Evolutionary conservation across 441 rosid genomes (phyloP).

Genomic region (Lepidium campestre): DNA sequence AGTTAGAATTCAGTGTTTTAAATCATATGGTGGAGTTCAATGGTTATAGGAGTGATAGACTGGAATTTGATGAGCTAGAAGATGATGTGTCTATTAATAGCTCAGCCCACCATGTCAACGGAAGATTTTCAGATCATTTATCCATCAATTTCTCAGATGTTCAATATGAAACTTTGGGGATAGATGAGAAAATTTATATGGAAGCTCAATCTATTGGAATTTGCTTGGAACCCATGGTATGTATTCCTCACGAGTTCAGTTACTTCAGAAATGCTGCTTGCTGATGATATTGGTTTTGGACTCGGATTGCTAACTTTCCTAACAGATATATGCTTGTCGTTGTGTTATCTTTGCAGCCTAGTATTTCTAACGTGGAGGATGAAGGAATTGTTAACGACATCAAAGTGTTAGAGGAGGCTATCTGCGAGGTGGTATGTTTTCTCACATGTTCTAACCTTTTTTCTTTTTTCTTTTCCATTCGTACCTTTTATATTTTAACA

Average conservation of each 20-base stretch:
- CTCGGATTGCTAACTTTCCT: constrained; percentile 2
- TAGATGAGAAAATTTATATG: constrained; percentile 65
- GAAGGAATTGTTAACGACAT: constrained; percentile 57
- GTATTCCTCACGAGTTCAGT: not conserved
- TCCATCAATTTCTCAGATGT: constrained; percentile 41
- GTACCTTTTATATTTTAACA: not conserved
- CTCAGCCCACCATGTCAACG: constrained; percentile 43
- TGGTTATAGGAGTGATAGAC: constrained; percentile 52
- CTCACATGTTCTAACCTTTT: not conserved
- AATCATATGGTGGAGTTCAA: constrained; percentile 49
- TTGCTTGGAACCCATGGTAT: constrained; percentile 69
- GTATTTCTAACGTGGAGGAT: constrained; percentile 44
- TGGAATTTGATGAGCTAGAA: constrained; percentile 47
- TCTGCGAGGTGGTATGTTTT: constrained; percentile 50
- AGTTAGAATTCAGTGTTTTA: constrained; percentile 50
- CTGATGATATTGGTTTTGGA: constrained; percentile 1
- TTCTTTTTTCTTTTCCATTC: too few species aligned
- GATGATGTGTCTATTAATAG: constrained; percentile 35
- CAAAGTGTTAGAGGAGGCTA: constrained; percentile 50
- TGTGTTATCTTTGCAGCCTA: constrained; percentile 43
- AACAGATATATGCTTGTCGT: not conserved
- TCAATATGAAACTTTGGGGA: constrained; percentile 54
- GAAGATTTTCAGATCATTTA: constrained; percentile 40
- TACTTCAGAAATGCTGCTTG: not conserved
- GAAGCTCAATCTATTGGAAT: constrained; percentile 85